Evolutionary conservation across 2,329 filamentous ascomycete genomes (phyloP), one percentile per base, ranked within the genome.

Genomic region (Monilinia polystroma): DNA sequence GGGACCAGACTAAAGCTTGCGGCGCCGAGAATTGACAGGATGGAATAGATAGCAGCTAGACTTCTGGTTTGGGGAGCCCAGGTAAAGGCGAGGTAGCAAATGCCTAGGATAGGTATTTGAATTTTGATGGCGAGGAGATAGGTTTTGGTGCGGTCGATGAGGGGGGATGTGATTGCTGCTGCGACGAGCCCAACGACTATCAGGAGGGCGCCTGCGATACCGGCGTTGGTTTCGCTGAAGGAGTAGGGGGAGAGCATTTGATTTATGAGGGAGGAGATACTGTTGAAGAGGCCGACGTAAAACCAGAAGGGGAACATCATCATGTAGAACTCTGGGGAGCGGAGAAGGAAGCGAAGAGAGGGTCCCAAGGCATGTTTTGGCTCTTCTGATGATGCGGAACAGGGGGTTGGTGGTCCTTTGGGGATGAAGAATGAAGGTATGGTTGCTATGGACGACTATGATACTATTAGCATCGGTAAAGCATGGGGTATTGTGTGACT

Each of bases 281-380:
- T 90, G 83, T 98, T 98, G 87, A 99, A 99, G 80, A 95, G 89
- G 73, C 90, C 93, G 69, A 97, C 91, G 78, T 93, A 97, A 73
- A 93, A 79, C 70, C 85, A 80, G 79, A 94, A 98, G n/a, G 93
- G 89, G 68, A 93, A 74, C 69, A 93, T 81, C 71, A 97, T 79
- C 70, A 97, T 84, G 84, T 88, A 96, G 78, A 96, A 90, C 75
- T 94, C 89, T 23, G 85, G 81, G 6, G 87, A 90, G 43, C 75
- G 76, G 57, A 83, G 75, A 55, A 93, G 77, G 23, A 85, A 83
- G 10, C 80, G 75, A 32, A 85, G 68, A 3, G 79, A 92, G 69
- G 70, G 82, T 75, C 77, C 77, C 23, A 89, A 77, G 11, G 78
- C 74, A 41, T 83, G 78, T 74, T 88, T 88, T 64, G 81, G 81